Conservation (phyloP, 176 grass and related monocot genomes). For the Thalia dealbata region DNA sequence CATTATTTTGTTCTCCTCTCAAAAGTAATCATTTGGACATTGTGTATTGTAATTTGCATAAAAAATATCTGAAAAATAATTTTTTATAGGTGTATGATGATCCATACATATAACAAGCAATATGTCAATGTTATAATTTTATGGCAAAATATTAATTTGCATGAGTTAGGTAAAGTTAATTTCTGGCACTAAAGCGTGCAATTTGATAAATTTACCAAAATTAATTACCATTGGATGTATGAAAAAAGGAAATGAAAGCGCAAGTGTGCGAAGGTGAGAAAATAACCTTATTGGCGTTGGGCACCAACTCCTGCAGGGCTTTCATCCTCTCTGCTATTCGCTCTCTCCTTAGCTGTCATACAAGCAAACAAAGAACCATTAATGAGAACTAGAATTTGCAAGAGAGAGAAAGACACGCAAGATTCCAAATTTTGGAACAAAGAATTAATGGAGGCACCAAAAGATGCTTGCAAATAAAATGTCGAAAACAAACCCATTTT, state of each 20-base stretch:
- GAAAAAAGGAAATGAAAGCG: conserved; percentile 8
- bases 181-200: too few species aligned
- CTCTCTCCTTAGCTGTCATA: conserved; percentile 71
- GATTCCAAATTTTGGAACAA: not conserved
- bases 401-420: not conserved
- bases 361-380: conserved; percentile 2
- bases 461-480: not conserved
- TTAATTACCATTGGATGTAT: not conserved
- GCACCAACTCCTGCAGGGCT: conserved; percentile 86
- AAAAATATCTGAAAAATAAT: too few species aligned
- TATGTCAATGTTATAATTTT: too few species aligned
- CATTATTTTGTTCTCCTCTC: too few species aligned
- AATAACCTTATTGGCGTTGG: conserved; percentile 78
- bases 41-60: too few species aligned
- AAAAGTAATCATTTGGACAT: too few species aligned
- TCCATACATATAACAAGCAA: too few species aligned
- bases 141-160: too few species aligned
- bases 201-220: not conserved
- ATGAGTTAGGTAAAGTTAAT: too few species aligned
- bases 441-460: not conserved
- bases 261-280: conserved; percentile 5
- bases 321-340: conserved; percentile 99
- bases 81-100: too few species aligned
- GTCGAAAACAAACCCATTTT: not conserved
- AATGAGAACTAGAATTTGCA: not conserved